phyloP scores from a whole-genome alignment of 257 asterid species.

The Perilla frutescens region DNA sequence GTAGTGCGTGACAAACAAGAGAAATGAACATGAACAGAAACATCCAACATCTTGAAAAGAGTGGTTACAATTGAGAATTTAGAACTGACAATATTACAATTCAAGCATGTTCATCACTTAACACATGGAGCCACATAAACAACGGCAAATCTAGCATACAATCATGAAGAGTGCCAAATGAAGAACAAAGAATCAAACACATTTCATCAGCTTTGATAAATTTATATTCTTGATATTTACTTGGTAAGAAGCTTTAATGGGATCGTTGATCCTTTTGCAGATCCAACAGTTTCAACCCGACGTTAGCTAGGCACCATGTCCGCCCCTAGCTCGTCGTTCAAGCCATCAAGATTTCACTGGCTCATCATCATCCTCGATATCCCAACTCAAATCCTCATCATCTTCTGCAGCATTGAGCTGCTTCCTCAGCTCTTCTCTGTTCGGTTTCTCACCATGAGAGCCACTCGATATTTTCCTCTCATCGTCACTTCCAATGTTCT shows the following conservation, averaged over 20 bases:
- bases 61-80: background rate
- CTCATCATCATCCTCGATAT: constrained; percentile 80
- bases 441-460: constrained; percentile 43
- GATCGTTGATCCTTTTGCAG: background rate
- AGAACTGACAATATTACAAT: background rate
- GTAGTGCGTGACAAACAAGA: background rate
- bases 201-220: constrained; percentile 23
- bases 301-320: constrained; percentile 25
- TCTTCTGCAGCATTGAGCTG: constrained; percentile 68
- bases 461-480: constrained; percentile 51
- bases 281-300: background rate
- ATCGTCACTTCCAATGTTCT: constrained; percentile 67
- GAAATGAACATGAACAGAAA: background rate
- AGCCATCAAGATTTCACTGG: constrained; percentile 54
- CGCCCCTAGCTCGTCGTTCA: constrained; percentile 11
- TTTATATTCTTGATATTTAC: constrained; percentile 36
- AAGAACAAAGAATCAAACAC: constrained; percentile 36
- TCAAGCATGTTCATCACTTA: constrained; percentile 15
- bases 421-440: constrained; percentile 56
- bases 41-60: background rate
- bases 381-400: constrained; percentile 73
- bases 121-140: constrained; percentile 30
- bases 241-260: constrained; percentile 28
- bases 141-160: constrained; percentile 29
- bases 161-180: constrained; percentile 17